Conservation (phyloP, 2,329 filamentous ascomycete genomes). For the Dendryphion nanum region DNA sequence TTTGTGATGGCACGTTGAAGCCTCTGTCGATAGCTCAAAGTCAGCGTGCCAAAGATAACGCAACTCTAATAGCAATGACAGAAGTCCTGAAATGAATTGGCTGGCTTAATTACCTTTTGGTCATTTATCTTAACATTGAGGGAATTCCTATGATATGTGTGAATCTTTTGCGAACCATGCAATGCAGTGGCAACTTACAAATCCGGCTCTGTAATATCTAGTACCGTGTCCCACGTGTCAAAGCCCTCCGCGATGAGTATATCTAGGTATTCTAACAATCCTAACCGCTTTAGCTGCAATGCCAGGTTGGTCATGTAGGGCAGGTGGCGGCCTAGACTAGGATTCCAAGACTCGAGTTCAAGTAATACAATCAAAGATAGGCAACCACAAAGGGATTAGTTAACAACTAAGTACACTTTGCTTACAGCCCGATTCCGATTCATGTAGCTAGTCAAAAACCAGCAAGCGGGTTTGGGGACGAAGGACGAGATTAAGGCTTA, state of each 20-base stretch:
- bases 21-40: constrained; percentile 64
- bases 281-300: constrained; percentile 69
- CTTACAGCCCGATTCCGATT: too few species aligned
- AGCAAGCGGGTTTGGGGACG: too few species aligned
- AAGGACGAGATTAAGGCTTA: too few species aligned
- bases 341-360: too few species aligned
- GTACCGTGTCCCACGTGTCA: constrained; percentile 78
- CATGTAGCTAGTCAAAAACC: too few species aligned
- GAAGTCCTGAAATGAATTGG: too few species aligned
- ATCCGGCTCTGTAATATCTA: constrained; percentile 82
- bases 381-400: too few species aligned
- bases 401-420: too few species aligned
- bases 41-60: background rate
- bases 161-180: constrained; percentile 3
- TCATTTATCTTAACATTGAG: constrained; percentile 79
- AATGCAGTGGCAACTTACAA: constrained; percentile 53
- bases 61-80: too few species aligned
- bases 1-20: constrained; percentile 81
- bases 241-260: constrained; percentile 76
- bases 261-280: constrained; percentile 73
- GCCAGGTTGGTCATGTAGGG: constrained; percentile 66
- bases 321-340: too few species aligned
- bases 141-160: constrained; percentile 55
- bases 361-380: too few species aligned
- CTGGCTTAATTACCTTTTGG: constrained; percentile 63